phyloP scores from a whole-genome alignment of 306 rosid genomes.

The Hippophae gyantsensis region DNA sequence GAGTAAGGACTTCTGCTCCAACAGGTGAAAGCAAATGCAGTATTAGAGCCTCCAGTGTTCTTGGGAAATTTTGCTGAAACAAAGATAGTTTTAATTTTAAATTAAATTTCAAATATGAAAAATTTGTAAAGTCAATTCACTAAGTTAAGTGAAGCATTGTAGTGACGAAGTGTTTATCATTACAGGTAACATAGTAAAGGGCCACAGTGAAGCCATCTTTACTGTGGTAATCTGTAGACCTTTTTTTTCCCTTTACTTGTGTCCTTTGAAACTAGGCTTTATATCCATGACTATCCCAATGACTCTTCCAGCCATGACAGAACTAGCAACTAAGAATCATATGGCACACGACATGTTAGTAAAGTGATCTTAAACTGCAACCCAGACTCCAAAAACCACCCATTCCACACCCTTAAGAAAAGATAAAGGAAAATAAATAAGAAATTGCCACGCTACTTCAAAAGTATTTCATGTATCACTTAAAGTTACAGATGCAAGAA shows the following conservation, averaged over 20 bases:
- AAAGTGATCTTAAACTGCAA: no score
- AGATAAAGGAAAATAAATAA: no score
- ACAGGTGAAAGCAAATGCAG: conserved; percentile 80
- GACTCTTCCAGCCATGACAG: background rate
- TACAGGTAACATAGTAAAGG: background rate
- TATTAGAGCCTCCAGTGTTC: conserved; percentile 86
- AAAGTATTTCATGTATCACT: no score
- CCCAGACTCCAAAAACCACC: no score
- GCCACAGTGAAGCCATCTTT: conserved; percentile 6
- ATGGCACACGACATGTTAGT: no score
- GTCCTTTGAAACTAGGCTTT: no score
- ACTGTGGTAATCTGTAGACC: background rate
- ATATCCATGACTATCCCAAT: background rate
- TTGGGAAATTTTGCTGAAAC: conserved; percentile 66
- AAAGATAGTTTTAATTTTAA: conserved; percentile 10
- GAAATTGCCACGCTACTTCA: no score
- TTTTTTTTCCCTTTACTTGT: background rate
- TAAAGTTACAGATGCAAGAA: no score
- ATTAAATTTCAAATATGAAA: conserved; percentile 1
- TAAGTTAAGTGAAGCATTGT: background rate
- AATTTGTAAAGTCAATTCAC: background rate
- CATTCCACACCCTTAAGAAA: no score
- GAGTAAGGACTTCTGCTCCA: conserved; percentile 80
- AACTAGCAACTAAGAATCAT: background rate
- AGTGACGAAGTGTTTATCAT: background rate